A percentile compares a stretch with the other conserved stretches of the same genome.
These are phyloP conservation scores for Rubroshorea leprosula DNA, from an alignment of 345 rosid genomes.

Conservation along the genomic window DNA sequence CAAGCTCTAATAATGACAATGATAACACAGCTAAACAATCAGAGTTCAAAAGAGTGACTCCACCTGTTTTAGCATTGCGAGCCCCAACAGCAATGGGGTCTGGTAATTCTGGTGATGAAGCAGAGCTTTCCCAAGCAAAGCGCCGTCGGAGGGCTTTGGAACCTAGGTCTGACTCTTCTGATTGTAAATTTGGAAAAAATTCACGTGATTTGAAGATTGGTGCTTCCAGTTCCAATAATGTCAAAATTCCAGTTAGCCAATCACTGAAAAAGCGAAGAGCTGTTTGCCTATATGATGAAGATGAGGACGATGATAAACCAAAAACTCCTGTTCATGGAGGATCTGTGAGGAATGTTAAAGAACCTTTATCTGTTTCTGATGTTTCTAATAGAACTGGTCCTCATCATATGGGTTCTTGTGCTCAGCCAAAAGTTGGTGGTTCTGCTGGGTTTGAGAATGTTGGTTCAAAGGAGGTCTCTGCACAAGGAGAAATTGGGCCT, in stretches of 20 bases:
- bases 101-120: constrained; percentile 49
- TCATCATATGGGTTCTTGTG: constrained; percentile 22
- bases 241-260: constrained; percentile 35
- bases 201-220: constrained; percentile 32
- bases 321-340: constrained; percentile 86
- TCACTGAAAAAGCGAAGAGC: constrained; percentile 63
- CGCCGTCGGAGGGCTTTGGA: constrained; percentile 52
- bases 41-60: constrained; percentile 20
- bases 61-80: constrained; percentile 34
- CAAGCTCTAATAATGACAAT: constrained; percentile 22
- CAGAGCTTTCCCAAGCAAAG: constrained; percentile 49
- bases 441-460: constrained; percentile 28
- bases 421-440: constrained; percentile 26
- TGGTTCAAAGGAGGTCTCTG: constrained; percentile 25
- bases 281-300: constrained; percentile 61
- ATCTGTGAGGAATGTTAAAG: constrained; percentile 30
- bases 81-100: constrained; percentile 34
- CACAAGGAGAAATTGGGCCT: constrained; percentile 26
- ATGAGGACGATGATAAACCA: constrained; percentile 55
- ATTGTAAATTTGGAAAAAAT: constrained; percentile 37
- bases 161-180: constrained; percentile 49
- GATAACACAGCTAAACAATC: constrained; percentile 31
- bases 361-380: constrained; percentile 26
- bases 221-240: constrained; percentile 26
- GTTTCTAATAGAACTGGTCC: constrained; percentile 27